Evolutionary conservation across 2,329 filamentous ascomycete species (phyloP).

Genomic region (Trichoderma asperellum): DNA sequence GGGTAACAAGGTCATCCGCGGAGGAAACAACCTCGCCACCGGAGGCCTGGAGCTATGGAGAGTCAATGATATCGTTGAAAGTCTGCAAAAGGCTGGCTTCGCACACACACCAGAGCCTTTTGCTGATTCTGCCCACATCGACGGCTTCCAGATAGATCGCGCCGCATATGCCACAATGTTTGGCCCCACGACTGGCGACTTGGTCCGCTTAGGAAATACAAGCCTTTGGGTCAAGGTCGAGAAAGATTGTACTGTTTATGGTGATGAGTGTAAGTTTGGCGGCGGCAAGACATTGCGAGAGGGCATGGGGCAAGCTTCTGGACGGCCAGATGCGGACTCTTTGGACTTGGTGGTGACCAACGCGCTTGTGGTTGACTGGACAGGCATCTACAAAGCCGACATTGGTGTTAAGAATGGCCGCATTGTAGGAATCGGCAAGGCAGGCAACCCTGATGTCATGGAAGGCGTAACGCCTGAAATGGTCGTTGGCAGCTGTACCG

Average conservation of each 20-base stretch:
- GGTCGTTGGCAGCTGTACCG: conserved; percentile 85
- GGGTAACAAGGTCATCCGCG: conserved; percentile 76
- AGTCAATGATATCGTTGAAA: conserved; percentile 66
- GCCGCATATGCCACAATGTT: conserved; percentile 86
- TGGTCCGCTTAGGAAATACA: conserved; percentile 79
- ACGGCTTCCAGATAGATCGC: conserved; percentile 72
- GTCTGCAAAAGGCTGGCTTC: conserved; percentile 74
- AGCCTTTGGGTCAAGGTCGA: conserved; percentile 92
- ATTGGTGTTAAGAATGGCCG: conserved; percentile 88
- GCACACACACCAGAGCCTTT: conserved; percentile 72
- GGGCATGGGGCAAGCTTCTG: conserved; percentile 92
- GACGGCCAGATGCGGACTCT: conserved; percentile 69
- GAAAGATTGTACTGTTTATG: conserved; percentile 80
- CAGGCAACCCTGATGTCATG: conserved; percentile 97
- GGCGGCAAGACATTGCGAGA: conserved; percentile 92
- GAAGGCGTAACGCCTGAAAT: conserved; percentile 77
- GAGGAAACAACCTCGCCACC: conserved; percentile 79
- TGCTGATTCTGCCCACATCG: conserved; percentile 56
- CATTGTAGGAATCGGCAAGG: conserved; percentile 90
- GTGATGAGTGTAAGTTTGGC: conserved; percentile 94
- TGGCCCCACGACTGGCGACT: conserved; percentile 86
- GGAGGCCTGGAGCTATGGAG: conserved; percentile 70
- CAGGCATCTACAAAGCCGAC: conserved; percentile 93
- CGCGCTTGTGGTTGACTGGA: conserved; percentile 87
- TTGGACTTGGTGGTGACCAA: conserved; percentile 89